phyloP scores from a whole-genome alignment of 768 basidiomycete species.

The Suillus sp. region DNA sequence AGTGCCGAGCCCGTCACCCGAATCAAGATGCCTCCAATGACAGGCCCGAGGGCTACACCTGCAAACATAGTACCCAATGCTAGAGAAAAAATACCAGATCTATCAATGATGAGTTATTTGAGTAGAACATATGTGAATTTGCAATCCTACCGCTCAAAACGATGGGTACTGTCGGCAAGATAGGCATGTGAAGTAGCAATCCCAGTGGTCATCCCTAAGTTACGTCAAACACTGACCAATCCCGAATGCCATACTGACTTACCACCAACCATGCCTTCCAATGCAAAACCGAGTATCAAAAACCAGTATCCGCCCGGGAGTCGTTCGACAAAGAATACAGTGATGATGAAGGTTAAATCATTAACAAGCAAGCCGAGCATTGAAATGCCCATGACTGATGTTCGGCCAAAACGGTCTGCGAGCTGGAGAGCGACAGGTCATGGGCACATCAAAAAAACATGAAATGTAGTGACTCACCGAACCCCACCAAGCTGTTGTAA shows the following conservation, averaged over 20 bases:
- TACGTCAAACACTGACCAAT: conserved; percentile 12
- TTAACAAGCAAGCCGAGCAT: conserved; percentile 59
- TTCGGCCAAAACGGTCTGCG: conserved; percentile 79
- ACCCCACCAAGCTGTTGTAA: conserved; percentile 89
- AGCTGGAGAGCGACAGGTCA: conserved; percentile 41
- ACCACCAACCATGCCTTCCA: conserved; percentile 79
- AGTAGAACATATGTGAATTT: not conserved
- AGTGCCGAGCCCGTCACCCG: conserved; percentile 53
- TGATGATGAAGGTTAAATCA: conserved; percentile 69
- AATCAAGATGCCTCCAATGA: conserved; percentile 68
- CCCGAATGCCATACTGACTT: conserved; percentile 22
- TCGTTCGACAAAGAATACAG: conserved; percentile 54
- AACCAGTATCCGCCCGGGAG: conserved; percentile 87
- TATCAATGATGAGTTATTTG: conserved; percentile 28
- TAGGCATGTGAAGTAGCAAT: conserved; percentile 64
- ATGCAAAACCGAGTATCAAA: conserved; percentile 59
- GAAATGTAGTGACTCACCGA: conserved; percentile 51
- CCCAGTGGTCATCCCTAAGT: conserved; percentile 47
- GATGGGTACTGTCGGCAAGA: conserved; percentile 64
- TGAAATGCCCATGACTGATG: conserved; percentile 60
- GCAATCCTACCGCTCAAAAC: conserved; percentile 50
- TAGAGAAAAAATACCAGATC: conserved; percentile 67
- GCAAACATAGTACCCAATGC: conserved; percentile 65
- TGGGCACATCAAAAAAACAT: not conserved
- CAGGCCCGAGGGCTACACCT: conserved; percentile 81